phyloP scores from a whole-genome alignment of 768 basidiomycete genomes.

The Leccinum fibrillosum region DNA sequence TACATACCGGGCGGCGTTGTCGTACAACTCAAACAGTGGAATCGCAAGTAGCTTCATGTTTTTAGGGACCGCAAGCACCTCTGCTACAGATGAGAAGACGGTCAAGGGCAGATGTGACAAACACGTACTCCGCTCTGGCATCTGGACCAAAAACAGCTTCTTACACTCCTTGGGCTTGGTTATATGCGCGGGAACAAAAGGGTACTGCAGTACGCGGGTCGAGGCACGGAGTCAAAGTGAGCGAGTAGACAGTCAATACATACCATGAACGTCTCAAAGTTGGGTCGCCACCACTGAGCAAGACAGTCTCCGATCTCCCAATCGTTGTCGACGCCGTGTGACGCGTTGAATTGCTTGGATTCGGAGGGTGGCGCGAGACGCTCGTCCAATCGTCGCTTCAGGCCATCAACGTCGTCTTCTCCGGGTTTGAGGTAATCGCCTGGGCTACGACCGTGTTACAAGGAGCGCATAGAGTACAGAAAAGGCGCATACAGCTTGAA shows the following conservation, averaged over 20 bases:
- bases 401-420: slow-evolving; percentile 88
- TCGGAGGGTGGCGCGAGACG: slow-evolving; percentile 79
- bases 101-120: not conserved
- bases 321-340: slow-evolving; percentile 77
- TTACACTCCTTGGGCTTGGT: slow-evolving; percentile 99
- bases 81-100: slow-evolving; percentile 37
- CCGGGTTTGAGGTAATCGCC: slow-evolving; percentile 99
- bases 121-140: slow-evolving; percentile 87
- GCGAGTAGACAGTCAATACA: slow-evolving; percentile 27
- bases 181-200: slow-evolving; percentile 92
- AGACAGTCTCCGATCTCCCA: slow-evolving; percentile 97
- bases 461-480: not conserved
- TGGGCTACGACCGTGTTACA: slow-evolving; percentile 49
- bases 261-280: slow-evolving; percentile 99
- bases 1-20: slow-evolving; percentile 83
- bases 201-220: slow-evolving; percentile 55
- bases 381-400: slow-evolving; percentile 85
- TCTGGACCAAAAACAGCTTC: slow-evolving; percentile 90
- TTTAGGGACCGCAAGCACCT: slow-evolving; percentile 93
- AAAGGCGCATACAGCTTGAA: slow-evolving; percentile 84
- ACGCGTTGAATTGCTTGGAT: slow-evolving; percentile 71
- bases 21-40: slow-evolving; percentile 95
- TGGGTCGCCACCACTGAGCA: slow-evolving; percentile 98
- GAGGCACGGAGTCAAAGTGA: not conserved
- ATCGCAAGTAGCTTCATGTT: slow-evolving; percentile 99